These are phyloP conservation scores for Penicillium sp. DNA, from an alignment of 2,329 filamentous ascomycete genomes.

Conservation along the genomic window DNA sequence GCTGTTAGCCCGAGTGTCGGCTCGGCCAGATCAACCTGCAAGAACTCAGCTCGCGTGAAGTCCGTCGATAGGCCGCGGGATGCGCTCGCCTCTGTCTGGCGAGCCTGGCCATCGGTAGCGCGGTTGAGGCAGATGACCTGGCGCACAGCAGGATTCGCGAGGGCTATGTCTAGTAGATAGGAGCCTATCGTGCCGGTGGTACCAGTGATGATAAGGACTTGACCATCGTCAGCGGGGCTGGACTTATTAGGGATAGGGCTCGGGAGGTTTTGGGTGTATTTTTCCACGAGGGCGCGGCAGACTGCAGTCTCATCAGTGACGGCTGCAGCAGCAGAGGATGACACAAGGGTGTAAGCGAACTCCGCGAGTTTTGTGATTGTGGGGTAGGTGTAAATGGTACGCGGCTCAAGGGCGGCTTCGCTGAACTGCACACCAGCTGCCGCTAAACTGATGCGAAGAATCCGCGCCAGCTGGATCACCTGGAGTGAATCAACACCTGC, in stretches of 20 bases:
- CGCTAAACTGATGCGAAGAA: neutral
- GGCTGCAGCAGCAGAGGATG: neutral
- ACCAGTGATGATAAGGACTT: neutral
- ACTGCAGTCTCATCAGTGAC: neutral
- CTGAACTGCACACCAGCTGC: neutral
- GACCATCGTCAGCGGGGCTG: neutral
- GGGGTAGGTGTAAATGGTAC: neutral
- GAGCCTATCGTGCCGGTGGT: neutral
- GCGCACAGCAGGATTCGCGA: neutral
- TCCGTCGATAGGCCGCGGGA: neutral
- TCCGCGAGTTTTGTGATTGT: neutral
- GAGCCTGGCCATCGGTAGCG: neutral
- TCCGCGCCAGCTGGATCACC: neutral
- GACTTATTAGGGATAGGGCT: neutral
- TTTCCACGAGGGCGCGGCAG: neutral
- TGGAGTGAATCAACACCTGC: neutral
- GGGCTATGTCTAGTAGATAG: neutral
- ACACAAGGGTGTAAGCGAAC: neutral
- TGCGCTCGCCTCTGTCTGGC: neutral
- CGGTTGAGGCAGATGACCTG: neutral
- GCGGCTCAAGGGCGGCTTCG: neutral
- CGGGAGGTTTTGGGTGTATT: neutral
- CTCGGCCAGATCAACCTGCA: neutral
- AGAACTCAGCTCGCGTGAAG: neutral
- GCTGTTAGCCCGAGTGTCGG: neutral